Conservation (phyloP, 2,329 filamentous ascomycete species). For the Cylindrodendrum hubeiense region DNA sequence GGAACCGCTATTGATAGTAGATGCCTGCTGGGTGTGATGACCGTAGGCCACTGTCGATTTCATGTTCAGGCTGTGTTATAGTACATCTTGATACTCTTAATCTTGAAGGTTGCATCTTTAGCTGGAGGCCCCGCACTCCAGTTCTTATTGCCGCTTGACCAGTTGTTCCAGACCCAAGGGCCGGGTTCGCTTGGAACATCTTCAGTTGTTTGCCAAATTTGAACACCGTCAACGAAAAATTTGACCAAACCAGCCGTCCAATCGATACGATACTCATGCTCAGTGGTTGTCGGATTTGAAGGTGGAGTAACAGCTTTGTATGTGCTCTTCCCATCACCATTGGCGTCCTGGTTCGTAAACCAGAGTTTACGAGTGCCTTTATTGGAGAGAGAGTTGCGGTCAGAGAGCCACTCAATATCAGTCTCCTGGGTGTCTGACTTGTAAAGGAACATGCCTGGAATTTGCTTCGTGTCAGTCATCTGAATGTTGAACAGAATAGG, state of each 20-base stretch:
- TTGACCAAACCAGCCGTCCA: slow-evolving; percentile 42
- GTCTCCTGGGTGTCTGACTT: slow-evolving; percentile 43
- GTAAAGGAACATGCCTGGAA: slow-evolving; percentile 48
- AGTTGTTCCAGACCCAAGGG: slow-evolving; percentile 49
- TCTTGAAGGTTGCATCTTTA: slow-evolving; percentile 45
- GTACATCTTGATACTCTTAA: slow-evolving; percentile 47
- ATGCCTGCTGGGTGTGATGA: too few relatives aligned
- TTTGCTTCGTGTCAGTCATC: background rate
- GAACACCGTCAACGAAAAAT: slow-evolving; percentile 45
- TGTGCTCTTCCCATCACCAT: slow-evolving; percentile 34
- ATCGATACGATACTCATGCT: slow-evolving; percentile 50
- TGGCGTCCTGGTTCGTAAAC: slow-evolving; percentile 48
- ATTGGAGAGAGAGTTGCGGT: slow-evolving; percentile 43
- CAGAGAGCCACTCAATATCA: slow-evolving; percentile 50
- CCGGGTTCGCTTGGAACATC: slow-evolving; percentile 43
- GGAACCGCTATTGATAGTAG: too few relatives aligned
- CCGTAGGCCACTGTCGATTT: too few relatives aligned
- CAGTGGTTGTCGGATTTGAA: slow-evolving; percentile 37
- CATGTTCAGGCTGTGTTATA: slow-evolving; percentile 47
- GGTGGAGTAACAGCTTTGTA: slow-evolving; percentile 34
- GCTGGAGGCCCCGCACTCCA: slow-evolving; percentile 47
- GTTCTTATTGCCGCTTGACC: slow-evolving; percentile 47
- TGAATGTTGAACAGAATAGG: too few relatives aligned
- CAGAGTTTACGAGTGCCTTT: slow-evolving; percentile 42
- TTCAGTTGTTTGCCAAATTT: slow-evolving; percentile 41